Evolutionary conservation across 352 stramenopile genomes (phyloP), one percentile per base, ranked within the genome.

Genomic region (Phytophthora agathidicida): DNA sequence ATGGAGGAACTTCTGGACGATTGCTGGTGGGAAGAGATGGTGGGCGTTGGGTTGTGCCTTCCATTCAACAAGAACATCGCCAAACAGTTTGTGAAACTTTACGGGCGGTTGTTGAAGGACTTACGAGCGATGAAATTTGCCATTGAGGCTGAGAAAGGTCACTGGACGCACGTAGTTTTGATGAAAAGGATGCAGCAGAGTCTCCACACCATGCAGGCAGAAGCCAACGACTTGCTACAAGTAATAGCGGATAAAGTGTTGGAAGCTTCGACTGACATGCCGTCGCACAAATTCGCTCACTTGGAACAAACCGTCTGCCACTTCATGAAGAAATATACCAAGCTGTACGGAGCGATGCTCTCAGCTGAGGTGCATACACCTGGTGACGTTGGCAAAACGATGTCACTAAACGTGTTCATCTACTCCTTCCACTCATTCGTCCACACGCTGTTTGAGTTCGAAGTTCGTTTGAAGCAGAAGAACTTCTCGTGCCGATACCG

Each of bases 331-430:
- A 88, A 88, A 37, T 88, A 88, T 48, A 77, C 73, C 26, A 73
- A 68, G 7, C 23, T 87, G 27, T 88, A 85, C 23, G 66, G 71
- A 16, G 69, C 83, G 1, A 63, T 88, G 42, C 47, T 82, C 5
- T 59, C 67, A 3, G 49, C 73, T 11, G 57, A 63, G 11, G 69
- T 86, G 5, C 55, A 76, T 11, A 74, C 65, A 0, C 36, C 72
- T n/a, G 51, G 53, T 0, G 74, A 90, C 17, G 75, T 92, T 7
- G 77, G 65, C 1, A 83, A 79, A 32, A 86, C 76, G 9, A 86
- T 92, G 70, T 80, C 80, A 5, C 51, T 92, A 10, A 89, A 89
- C 39, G 67, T 92, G 7, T 93, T 93, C 38, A 62, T 90, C n/a
- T 93, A 89, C 60, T 91, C 83, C 39, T 82, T 91, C 61, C 75